A percentile compares a stretch with the other conserved stretches of the same genome.
Evolutionary conservation across 352 stramenopile species (phyloP).

Genomic region (Pythium phragmiticola): DNA sequence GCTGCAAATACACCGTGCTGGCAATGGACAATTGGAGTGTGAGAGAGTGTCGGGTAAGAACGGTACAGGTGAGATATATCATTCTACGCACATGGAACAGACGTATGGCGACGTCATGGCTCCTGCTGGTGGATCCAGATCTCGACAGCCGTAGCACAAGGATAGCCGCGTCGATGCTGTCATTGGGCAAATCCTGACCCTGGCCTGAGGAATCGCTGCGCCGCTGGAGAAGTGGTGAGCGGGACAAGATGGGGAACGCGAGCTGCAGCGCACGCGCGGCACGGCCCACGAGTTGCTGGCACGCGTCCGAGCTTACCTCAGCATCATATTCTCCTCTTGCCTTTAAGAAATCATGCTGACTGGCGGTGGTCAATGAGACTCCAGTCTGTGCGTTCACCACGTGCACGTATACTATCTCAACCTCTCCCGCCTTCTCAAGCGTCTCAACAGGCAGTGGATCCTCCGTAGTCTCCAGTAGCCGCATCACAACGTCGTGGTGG

Average conservation of each 20-base stretch:
- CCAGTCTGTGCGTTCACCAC: slow-evolving; percentile 13
- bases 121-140: not conserved
- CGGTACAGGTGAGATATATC: slow-evolving; percentile 5
- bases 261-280: slow-evolving; percentile 33
- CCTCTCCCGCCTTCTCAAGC: not conserved
- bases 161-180: not conserved
- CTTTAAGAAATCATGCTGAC: not conserved
- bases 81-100: slow-evolving; percentile 35
- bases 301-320: slow-evolving; percentile 7
- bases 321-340: not conserved
- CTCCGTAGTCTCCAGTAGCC: slow-evolving; percentile 27
- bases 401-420: not conserved
- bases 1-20: slow-evolving; percentile 12
- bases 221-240: slow-evolving; percentile 13
- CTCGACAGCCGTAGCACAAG: slow-evolving; percentile 3
- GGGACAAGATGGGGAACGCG: slow-evolving; percentile 28
- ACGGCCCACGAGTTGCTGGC: slow-evolving; percentile 24
- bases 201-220: not conserved
- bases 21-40: not conserved
- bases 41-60: not conserved
- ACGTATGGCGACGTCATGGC: slow-evolving; percentile 33
- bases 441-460: not conserved
- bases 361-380: not conserved
- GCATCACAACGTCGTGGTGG: slow-evolving; percentile 34
- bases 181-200: not conserved